Evolutionary conservation across 371 early-diverging fungal genomes (phyloP).

Genomic region (Rhizopus arrhizus): DNA sequence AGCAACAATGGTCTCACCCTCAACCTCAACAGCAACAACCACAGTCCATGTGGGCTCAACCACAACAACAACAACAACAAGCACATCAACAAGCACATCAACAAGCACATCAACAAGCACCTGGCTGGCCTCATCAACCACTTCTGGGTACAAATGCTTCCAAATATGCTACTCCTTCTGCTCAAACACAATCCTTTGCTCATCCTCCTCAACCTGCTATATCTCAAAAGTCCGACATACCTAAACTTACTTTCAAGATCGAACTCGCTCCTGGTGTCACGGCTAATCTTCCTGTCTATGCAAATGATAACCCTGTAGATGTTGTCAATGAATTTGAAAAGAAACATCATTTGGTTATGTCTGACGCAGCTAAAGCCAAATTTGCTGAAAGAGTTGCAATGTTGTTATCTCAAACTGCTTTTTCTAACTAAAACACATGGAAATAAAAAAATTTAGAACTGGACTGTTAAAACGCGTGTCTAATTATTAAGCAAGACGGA

Average conservation of each 20-base stretch:
- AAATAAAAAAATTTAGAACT: constrained; percentile 9
- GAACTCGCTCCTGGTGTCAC: constrained; percentile 36
- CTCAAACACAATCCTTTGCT: background rate
- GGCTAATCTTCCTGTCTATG: constrained; percentile 36
- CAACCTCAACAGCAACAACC: constrained; percentile 1
- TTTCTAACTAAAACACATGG: background rate
- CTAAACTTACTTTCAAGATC: constrained; percentile 40
- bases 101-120: background rate
- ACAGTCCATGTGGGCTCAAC: background rate
- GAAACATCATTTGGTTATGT: constrained; percentile 29
- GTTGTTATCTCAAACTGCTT: constrained; percentile 6
- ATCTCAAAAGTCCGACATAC: constrained; percentile 5
- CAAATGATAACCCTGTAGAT: constrained; percentile 27
- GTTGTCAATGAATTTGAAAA: constrained; percentile 36
- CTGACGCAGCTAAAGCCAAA: constrained; percentile 22
- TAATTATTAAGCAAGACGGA: no score
- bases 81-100: background rate
- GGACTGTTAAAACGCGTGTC: constrained; percentile 11
- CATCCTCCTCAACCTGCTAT: constrained; percentile 5
- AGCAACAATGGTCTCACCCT: background rate
- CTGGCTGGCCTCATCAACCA: background rate
- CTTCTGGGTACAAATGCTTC: constrained; percentile 22
- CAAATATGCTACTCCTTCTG: constrained; percentile 17
- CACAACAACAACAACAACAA: constrained; percentile 3
- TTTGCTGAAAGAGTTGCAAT: constrained; percentile 32